A percentile compares a stretch with the other conserved stretches of the same genome.
Evolutionary conservation across 345 rosid genomes (phyloP).

Genomic region (Xanthoceras sorbifolium): DNA sequence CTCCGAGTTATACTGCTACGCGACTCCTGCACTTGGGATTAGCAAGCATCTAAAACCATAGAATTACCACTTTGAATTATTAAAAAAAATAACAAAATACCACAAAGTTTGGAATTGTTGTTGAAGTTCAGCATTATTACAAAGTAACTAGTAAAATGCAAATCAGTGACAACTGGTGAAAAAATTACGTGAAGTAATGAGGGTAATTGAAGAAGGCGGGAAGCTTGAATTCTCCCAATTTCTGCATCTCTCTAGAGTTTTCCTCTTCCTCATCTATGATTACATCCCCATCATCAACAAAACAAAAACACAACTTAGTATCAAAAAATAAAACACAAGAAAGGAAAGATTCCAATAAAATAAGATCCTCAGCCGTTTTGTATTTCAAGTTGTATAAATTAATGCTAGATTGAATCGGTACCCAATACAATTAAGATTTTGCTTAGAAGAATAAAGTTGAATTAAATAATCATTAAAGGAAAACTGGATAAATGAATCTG

Average conservation of each 20-base stretch:
- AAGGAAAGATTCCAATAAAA: neutral
- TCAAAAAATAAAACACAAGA: neutral
- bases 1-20: too few species aligned
- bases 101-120: neutral
- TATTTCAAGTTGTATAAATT: neutral
- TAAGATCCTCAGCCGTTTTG: neutral
- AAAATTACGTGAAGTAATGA: slow-evolving; percentile 88
- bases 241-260: slow-evolving; percentile 60
- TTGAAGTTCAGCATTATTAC: neutral
- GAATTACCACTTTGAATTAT: too few species aligned
- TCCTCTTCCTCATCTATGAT: neutral
- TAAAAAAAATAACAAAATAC: too few species aligned
- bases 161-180: neutral
- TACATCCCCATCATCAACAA: slow-evolving; percentile 13
- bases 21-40: too few species aligned
- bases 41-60: too few species aligned
- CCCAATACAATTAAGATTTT: neutral
- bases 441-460: neutral
- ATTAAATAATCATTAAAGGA: neutral
- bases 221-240: slow-evolving; percentile 78
- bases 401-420: neutral
- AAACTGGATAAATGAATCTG: neutral
- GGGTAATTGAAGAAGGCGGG: slow-evolving; percentile 96
- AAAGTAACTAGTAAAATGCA: too few species aligned
- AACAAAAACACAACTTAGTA: neutral